Evolutionary conservation across 2,329 filamentous ascomycete species (phyloP), one percentile per base, ranked within the genome.

Genomic region (Pseudopithomyces maydicus): DNA sequence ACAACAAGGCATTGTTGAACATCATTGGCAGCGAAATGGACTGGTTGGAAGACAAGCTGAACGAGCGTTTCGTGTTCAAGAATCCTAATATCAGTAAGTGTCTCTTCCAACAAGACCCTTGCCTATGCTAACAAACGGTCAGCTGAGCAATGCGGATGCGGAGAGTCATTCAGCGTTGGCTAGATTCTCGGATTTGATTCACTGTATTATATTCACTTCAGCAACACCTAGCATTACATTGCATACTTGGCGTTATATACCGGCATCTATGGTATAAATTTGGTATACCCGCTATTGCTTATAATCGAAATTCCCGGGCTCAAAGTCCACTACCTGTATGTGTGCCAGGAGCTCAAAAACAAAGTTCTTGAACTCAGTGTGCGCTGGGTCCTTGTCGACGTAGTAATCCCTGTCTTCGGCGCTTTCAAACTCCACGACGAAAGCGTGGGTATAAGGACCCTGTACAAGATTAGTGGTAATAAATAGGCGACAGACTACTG

Each of bases 11-110:
- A 41, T 80, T 99, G 48, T 93, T 99, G 75, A 98, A 94, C 77
- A 98, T 99, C 52, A 97, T 99, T 68, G 95, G 95, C 5, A 97
- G 90, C 72, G 94, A 98, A 79, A 99, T 99, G 95, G 95, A 99
- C 73, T 99, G 94, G 93, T 84, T 94, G 11, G 93, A 98, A 78
- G 95, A 98, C 69, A 97, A 96, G 80, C 80, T 99, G 63, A 96
- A 90, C 75, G 86, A 93, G 77, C 84, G 91, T 63, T 99, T 99
- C 77, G 88, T 97, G 49, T 99, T 99, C 79, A 89, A 87, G 74
- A 99, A 99, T 75, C 95, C 95, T 2, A 99, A 99, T 72, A 98
- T 98, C 74, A 99, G 93, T 97, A 81, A 86, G 93, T 88, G 23
- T 2, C 10, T n/a, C 10, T 8, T 38, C 8, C 5, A 17, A 10